A percentile compares a stretch with the other conserved stretches of the same genome.
These are phyloP conservation scores for Aechmea fasciata DNA, from an alignment of 176 grass and related monocot genomes.

Conservation along the genomic window DNA sequence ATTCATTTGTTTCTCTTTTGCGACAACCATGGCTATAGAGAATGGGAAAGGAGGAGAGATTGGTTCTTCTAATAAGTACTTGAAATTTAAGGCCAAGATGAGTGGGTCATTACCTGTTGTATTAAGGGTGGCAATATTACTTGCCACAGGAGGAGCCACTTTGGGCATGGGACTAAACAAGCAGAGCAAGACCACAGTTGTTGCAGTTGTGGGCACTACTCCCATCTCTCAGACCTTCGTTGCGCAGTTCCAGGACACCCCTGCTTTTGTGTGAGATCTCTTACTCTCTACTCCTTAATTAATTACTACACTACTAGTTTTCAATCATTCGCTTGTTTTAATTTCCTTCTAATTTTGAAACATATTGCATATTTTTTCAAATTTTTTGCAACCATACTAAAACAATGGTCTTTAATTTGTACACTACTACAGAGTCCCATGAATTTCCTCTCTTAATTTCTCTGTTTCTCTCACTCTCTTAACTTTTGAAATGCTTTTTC, in stretches of 20 bases:
- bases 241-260: slow-evolving; percentile 48
- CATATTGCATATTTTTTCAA: background rate
- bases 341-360: background rate
- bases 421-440: no score
- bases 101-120: slow-evolving; percentile 11
- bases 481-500: background rate
- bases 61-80: background rate
- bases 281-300: background rate
- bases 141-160: slow-evolving; percentile 36
- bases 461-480: no score
- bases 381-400: no score
- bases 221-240: slow-evolving; percentile 54
- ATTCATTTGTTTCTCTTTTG: background rate
- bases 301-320: background rate
- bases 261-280: slow-evolving; percentile 50
- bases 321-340: background rate
- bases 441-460: no score
- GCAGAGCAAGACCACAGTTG: slow-evolving; percentile 42
- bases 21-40: slow-evolving; percentile 35
- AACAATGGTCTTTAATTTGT: no score
- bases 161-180: slow-evolving; percentile 55
- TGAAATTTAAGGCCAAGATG: slow-evolving; percentile 25
- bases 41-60: slow-evolving; percentile 10
- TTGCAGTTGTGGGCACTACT: slow-evolving; percentile 60
- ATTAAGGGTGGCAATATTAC: slow-evolving; percentile 31